Conservation (phyloP, 1,139 yeast genomes). For the Scheffersomyces titani region DNA sequence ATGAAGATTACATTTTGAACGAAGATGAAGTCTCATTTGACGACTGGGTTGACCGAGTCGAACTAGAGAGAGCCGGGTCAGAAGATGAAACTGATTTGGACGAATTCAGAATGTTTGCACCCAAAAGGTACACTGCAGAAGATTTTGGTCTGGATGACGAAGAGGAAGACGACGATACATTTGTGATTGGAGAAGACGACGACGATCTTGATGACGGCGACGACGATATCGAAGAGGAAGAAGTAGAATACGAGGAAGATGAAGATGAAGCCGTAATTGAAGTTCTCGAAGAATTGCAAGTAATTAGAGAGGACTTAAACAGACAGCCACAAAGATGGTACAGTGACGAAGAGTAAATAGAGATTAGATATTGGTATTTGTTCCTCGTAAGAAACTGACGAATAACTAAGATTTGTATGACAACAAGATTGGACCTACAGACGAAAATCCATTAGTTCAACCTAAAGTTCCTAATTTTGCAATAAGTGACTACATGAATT, state of each 20-base stretch:
- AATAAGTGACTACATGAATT: not conserved
- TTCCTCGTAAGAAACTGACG: not conserved
- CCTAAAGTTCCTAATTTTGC: not conserved
- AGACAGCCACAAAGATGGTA: slow-evolving; percentile 15
- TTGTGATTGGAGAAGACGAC: slow-evolving; percentile 17
- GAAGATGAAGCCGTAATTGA: slow-evolving; percentile 20
- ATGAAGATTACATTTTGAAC: slow-evolving; percentile 11
- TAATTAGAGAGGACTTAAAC: slow-evolving; percentile 10
- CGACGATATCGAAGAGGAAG: slow-evolving; percentile 7
- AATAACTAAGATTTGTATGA: not conserved
- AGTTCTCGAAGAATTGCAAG: slow-evolving; percentile 6
- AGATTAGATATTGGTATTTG: not conserved
- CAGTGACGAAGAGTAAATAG: slow-evolving; percentile 11
- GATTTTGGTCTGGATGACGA: slow-evolving; percentile 17
- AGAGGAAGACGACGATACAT: slow-evolving; percentile 31
- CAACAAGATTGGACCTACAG: not conserved
- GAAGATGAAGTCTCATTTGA: slow-evolving; percentile 20
- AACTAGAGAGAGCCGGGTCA: slow-evolving; percentile 16
- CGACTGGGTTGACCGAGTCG: slow-evolving; percentile 24
- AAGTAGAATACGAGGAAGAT: slow-evolving; percentile 11
- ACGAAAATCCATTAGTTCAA: not conserved
- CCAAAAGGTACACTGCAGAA: slow-evolving; percentile 2
- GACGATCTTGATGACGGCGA: slow-evolving; percentile 6
- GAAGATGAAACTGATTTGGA: slow-evolving; percentile 16
- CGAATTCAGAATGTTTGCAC: slow-evolving; percentile 5